These are phyloP conservation scores for Pholiota conissans DNA, from an alignment of 768 basidiomycete species.

Conservation along the genomic window DNA sequence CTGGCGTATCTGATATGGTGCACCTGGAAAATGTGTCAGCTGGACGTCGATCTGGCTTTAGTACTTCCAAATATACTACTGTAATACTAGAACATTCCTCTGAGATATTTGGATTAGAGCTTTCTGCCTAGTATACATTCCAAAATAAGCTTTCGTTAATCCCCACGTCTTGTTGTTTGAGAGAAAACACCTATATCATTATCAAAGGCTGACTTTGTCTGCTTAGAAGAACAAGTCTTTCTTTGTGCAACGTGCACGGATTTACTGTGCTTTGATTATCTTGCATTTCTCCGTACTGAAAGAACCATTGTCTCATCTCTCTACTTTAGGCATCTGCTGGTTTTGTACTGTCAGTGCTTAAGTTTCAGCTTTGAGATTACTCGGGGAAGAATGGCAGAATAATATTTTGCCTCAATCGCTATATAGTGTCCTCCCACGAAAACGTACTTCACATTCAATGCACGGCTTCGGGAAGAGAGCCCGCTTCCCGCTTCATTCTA, in stretches of 20 bases:
- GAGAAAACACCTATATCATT: not conserved
- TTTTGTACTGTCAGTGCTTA: not conserved
- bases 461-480: too few relatives aligned
- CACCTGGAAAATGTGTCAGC: too few relatives aligned
- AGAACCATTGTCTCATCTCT: not conserved
- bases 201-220: too few relatives aligned
- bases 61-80: not conserved
- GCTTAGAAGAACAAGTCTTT: too few relatives aligned
- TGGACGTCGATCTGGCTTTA: too few relatives aligned
- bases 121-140: not conserved
- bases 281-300: not conserved
- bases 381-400: constrained; percentile 3
- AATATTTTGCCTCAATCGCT: too few relatives aligned
- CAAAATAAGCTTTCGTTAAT: not conserved
- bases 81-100: not conserved
- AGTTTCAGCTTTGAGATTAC: not conserved
- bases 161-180: not conserved
- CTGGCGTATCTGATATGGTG: too few relatives aligned
- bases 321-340: not conserved
- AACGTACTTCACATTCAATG: not conserved
- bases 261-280: not conserved
- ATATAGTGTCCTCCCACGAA: not conserved
- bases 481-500: too few relatives aligned
- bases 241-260: too few relatives aligned
- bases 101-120: not conserved